Percentiles rank a stretch among this genome's conserved stretches.
These are phyloP conservation scores for Funneliformis mosseae DNA, from an alignment of 192 early-diverging fungal genomes.

Conservation along the genomic window DNA sequence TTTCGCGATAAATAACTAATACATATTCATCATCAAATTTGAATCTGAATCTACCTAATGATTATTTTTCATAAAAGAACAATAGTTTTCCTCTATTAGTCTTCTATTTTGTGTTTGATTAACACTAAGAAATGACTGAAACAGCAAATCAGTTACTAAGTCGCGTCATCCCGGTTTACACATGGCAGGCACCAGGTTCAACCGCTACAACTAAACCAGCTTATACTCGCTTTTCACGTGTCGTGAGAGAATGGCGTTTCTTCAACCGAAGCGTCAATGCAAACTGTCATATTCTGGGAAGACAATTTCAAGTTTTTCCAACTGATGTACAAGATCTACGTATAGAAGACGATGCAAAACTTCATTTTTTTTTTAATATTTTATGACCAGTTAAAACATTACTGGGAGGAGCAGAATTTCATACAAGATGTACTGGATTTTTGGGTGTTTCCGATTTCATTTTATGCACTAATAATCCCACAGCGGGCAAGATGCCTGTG, in stretches of 20 bases:
- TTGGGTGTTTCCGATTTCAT: conserved; percentile 3
- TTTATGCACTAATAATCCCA: conserved; percentile 18
- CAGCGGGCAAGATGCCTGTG: background rate
- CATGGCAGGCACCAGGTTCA: background rate
- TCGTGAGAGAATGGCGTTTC: too few species aligned
- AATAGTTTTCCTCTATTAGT: background rate
- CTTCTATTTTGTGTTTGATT: background rate
- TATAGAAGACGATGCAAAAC: background rate
- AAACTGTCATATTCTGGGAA: too few species aligned
- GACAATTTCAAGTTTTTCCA: background rate
- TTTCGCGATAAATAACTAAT: too few species aligned
- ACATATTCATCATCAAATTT: too few species aligned
- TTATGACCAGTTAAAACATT: background rate
- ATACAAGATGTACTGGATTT: background rate
- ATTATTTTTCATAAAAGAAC: too few species aligned
- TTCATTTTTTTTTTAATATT: background rate
- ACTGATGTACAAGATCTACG: background rate
- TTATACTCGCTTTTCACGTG: background rate
- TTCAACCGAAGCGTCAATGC: too few species aligned
- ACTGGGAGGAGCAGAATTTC: background rate
- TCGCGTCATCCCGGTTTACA: background rate
- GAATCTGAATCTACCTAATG: too few species aligned
- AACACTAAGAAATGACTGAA: background rate
- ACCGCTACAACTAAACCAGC: background rate
- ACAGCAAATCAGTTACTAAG: conserved; percentile 16